Conservation (phyloP, 2,329 filamentous ascomycete species). For the Phyllachora maydis region DNA sequence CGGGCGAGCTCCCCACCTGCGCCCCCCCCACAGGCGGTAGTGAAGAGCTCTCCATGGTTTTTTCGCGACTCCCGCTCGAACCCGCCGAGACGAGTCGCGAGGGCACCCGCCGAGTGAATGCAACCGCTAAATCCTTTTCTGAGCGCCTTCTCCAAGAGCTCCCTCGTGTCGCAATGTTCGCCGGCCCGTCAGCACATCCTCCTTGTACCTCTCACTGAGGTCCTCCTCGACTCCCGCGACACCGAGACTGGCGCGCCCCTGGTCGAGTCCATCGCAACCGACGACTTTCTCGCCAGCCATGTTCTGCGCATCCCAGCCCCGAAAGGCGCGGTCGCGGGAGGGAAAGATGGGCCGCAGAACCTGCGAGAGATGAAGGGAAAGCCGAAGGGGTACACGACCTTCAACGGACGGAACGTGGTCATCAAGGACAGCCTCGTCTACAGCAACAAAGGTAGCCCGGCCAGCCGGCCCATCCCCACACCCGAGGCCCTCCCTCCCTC, state of each 20-base stretch:
- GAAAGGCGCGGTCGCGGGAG: slow-evolving; percentile 23
- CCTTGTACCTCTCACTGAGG: slow-evolving; percentile 82
- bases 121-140: slow-evolving; percentile 98
- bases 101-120: slow-evolving; percentile 61
- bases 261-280: slow-evolving; percentile 64
- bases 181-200: slow-evolving; percentile 85
- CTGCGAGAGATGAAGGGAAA: slow-evolving; percentile 78
- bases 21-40: too few species aligned
- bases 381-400: slow-evolving; percentile 80
- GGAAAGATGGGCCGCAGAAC: slow-evolving; percentile 37
- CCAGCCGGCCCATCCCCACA: not conserved
- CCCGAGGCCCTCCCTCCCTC: slow-evolving; percentile 2
- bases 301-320: slow-evolving; percentile 60
- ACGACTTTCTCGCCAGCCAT: slow-evolving; percentile 95
- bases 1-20: too few species aligned
- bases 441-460: slow-evolving; percentile 68
- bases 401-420: slow-evolving; percentile 83
- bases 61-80: too few species aligned
- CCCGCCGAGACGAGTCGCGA: slow-evolving; percentile 5
- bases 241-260: slow-evolving; percentile 61
- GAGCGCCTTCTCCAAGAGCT: slow-evolving; percentile 95
- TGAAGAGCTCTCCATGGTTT: too few species aligned
- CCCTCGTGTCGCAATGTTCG: slow-evolving; percentile 75
- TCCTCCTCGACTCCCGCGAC: slow-evolving; percentile 73
- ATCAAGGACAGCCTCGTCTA: slow-evolving; percentile 87